Percentiles rank a stretch among this genome's conserved stretches.
phyloP scores from a whole-genome alignment of 495 filamentous ascomycete genomes.

The Hypoxylon rickii region DNA sequence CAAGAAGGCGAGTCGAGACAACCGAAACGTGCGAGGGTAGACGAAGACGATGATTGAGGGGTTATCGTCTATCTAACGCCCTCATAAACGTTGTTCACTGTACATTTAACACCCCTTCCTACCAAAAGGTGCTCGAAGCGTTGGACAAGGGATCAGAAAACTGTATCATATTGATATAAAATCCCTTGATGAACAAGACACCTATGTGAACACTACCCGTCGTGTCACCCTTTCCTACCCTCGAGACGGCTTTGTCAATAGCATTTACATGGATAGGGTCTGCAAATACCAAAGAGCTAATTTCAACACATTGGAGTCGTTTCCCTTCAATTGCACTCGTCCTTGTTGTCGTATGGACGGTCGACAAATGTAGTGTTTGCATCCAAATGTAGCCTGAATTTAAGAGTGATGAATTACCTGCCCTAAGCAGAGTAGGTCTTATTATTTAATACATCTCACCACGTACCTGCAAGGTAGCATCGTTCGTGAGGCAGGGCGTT shows the following conservation, averaged over 20 bases:
- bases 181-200: not conserved
- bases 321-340: not conserved
- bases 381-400: too few relatives aligned
- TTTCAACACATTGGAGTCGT: not conserved
- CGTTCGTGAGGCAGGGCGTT: not conserved
- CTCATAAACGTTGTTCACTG: not conserved
- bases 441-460: not conserved
- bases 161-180: not conserved
- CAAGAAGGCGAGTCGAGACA: slow-evolving; percentile 72
- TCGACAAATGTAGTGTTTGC: too few relatives aligned
- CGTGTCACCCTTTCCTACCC: too few relatives aligned
- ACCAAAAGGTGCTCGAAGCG: not conserved
- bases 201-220: not conserved
- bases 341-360: too few relatives aligned
- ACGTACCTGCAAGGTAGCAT: not conserved
- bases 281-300: not conserved
- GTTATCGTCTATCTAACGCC: too few relatives aligned
- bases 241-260: not conserved
- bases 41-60: slow-evolving; percentile 65
- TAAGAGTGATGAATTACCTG: too few relatives aligned
- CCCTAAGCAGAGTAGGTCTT: too few relatives aligned
- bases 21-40: slow-evolving; percentile 78
- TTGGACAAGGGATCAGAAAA: not conserved
- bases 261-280: not conserved
- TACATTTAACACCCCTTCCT: not conserved